Conservation (phyloP, 2,329 filamentous ascomycete species). For the Ascocoryne sarcoides region DNA sequence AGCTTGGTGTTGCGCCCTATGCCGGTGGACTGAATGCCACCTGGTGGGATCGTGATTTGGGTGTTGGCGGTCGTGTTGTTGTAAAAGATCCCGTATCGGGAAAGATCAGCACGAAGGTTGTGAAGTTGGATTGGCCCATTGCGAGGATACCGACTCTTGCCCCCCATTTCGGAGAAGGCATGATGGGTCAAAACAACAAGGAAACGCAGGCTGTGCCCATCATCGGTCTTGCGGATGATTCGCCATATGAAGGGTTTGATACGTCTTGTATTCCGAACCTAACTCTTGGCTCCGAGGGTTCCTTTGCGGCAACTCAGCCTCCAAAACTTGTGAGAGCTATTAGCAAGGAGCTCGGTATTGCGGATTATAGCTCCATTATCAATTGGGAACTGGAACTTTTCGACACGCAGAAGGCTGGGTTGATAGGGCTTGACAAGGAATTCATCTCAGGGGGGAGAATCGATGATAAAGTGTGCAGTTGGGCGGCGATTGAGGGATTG, state of each 20-base stretch:
- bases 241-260: slow-evolving; percentile 27
- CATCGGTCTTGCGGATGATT: slow-evolving; percentile 62
- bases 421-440: slow-evolving; percentile 80
- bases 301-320: slow-evolving; percentile 78
- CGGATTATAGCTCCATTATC: slow-evolving; percentile 64
- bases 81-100: slow-evolving; percentile 63
- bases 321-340: slow-evolving; percentile 78
- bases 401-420: slow-evolving; percentile 76
- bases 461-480: slow-evolving; percentile 96
- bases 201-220: slow-evolving; percentile 95
- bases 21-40: slow-evolving; percentile 79
- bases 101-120: slow-evolving; percentile 72
- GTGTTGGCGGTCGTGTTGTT: slow-evolving; percentile 81
- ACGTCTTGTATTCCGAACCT: too few species aligned
- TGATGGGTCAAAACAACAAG: slow-evolving; percentile 60
- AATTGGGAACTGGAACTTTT: slow-evolving; percentile 98
- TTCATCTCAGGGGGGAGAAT: slow-evolving; percentile 93
- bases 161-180: slow-evolving; percentile 80
- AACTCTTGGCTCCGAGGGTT: slow-evolving; percentile 27
- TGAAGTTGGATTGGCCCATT: slow-evolving; percentile 92
- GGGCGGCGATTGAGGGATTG: slow-evolving; percentile 78
- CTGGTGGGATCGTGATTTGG: slow-evolving; percentile 95
- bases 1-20: slow-evolving; percentile 88
- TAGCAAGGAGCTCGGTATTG: slow-evolving; percentile 65
- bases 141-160: slow-evolving; percentile 86